Evolutionary conservation across 1,139 yeast genomes (phyloP), one percentile per base, ranked within the genome.

Genomic region (Hanseniaspora sp.): DNA sequence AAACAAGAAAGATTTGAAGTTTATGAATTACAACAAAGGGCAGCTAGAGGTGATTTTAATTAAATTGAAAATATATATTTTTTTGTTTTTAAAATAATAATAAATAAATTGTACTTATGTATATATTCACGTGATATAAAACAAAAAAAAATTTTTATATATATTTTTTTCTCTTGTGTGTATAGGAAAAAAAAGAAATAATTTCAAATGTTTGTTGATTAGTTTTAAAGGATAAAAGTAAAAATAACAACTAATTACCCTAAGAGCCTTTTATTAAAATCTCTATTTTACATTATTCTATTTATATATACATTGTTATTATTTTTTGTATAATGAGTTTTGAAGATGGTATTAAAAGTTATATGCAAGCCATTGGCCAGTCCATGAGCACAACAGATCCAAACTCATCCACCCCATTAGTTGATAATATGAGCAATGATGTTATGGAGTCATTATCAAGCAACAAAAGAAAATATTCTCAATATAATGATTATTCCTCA

Each of bases 1-100:
- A 78, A 75, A 7, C 80, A 77, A 38, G 86, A 85, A 65, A 69
- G 62, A 55, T 64, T 65, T 64, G 59, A 65, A 4, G 56, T 67
- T 8, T 67, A 69, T 67, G 70, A 67, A 49, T 57, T 67, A 44
- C 65, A 66, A 48, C 70, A 67, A 55, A 61, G 63, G 47, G 69
- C 67, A 7, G 59, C 63, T 60, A 63, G 64, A 46, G 70, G 70
- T 12, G 69, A 67, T 53, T 67, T 64, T 55, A 68, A 68, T 33
- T 55, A 55, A 39, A 68, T 33, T 55, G 54, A 39, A 47, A 28
- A 45, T 43, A 9, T 43, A 23, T 23, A 23, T 23, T 23, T 23
- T 23, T n/a, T n/a, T n/a, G n/a, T n/a, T n/a, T n/a, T n/a, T n/a
- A n/a, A n/a, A n/a, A n/a, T n/a, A n/a, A n/a, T n/a, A n/a, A n/a